Evolutionary conservation across 441 rosid species (phyloP).

Genomic region (Monsonia emarginata): DNA sequence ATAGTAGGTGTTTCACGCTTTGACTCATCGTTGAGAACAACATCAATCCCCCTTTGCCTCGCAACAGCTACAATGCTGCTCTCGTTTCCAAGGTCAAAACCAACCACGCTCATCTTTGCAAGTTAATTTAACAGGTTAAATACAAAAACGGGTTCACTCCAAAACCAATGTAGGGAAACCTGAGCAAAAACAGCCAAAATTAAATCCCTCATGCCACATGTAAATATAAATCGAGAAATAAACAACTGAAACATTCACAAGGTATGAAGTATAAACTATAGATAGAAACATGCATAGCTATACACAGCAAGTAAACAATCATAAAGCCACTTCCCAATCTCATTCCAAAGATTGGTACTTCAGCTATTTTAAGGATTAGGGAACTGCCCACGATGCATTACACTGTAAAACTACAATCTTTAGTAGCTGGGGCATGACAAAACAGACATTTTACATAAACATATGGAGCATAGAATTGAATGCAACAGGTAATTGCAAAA

Average conservation of each 20-base stretch:
- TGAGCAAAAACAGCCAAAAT: background rate
- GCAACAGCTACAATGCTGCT: constrained; percentile 89
- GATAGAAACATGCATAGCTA: background rate
- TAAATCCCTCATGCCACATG: background rate
- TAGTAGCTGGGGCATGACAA: background rate
- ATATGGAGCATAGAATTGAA: background rate
- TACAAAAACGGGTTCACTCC: constrained; percentile 4
- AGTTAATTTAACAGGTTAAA: background rate
- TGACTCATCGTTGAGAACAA: constrained; percentile 92
- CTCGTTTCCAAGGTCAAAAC: constrained; percentile 93
- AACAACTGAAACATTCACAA: background rate
- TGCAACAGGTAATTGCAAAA: too few species aligned
- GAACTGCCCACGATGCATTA: too few species aligned
- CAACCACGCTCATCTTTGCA: constrained; percentile 80
- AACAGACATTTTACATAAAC: background rate
- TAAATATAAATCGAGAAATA: background rate
- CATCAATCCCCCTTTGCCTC: constrained; percentile 91
- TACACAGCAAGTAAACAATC: background rate
- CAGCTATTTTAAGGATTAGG: too few species aligned
- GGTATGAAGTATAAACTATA: background rate
- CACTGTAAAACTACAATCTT: background rate
- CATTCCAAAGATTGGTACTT: background rate
- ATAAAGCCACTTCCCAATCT: background rate
- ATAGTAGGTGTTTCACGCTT: constrained; percentile 96
- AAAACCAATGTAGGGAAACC: background rate